These are phyloP conservation scores for Fusarium pseudograminearum DNA, from an alignment of 2,329 filamentous ascomycete genomes.

Conservation along the genomic window DNA sequence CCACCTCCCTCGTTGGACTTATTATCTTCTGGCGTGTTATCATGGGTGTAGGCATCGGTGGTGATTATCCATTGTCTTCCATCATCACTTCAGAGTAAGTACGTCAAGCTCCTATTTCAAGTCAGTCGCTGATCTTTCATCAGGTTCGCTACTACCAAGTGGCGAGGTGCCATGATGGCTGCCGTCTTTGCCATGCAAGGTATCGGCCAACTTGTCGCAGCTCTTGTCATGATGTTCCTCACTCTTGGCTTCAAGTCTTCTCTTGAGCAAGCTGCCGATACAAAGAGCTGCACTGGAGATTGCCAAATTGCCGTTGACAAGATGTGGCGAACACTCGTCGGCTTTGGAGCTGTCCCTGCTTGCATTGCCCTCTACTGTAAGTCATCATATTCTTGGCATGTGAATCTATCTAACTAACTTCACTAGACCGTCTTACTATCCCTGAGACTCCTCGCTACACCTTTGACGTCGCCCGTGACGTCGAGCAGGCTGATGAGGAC, in stretches of 20 bases:
- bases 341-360: constrained; percentile 83
- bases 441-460: constrained; percentile 91
- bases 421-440: constrained; percentile 75
- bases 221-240: constrained; percentile 80
- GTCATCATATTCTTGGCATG: constrained; percentile 9
- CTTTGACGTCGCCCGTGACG: constrained; percentile 81
- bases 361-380: constrained; percentile 82
- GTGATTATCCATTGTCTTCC: constrained; percentile 82
- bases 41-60: constrained; percentile 65
- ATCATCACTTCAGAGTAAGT: constrained; percentile 84
- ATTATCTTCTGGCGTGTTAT: constrained; percentile 86
- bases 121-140: not conserved
- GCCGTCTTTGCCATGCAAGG: constrained; percentile 90
- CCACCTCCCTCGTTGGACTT: constrained; percentile 72
- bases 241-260: constrained; percentile 77
- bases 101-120: accelerated
- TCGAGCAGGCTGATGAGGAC: constrained; percentile 79
- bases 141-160: constrained; percentile 80
- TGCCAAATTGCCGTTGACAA: constrained; percentile 73
- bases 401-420: not conserved
- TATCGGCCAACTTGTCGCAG: constrained; percentile 81
- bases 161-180: constrained; percentile 89
- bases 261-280: constrained; percentile 63
- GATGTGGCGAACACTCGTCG: constrained; percentile 87
- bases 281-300: constrained; percentile 63